Base-by-base conservation (phyloP, 768 basidiomycete genomes). In the Clitopilus passeckerianus region DNA sequence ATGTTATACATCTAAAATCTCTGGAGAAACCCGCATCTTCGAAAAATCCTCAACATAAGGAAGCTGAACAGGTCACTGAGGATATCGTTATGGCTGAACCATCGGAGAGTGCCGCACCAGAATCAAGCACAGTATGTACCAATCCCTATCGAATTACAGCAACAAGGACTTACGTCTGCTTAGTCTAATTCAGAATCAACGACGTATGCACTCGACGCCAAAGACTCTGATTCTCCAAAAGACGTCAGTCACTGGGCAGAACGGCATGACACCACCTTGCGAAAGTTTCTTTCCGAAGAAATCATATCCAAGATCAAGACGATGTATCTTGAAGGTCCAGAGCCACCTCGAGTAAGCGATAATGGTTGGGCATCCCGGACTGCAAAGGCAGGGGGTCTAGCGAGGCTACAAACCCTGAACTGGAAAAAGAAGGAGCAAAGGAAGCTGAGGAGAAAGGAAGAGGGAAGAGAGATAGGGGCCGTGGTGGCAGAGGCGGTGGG, bases 321-420 rank as follows among this genome's bases (percentile, higher is more conserved):
- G 41, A 84, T 97, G 71, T 90, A 81, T 61, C 75, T 93, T 18
- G 89, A 96, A 73, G 95, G 95, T 0, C 85, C 86, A 5, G 86
- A 89, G 60, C 87, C 90, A 34, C 90, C 91, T 0, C 78, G 86
- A 60, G 77, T 83, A 43, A 86, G 85, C 61, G 91, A 95, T 72
- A 75, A 71, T 58, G 93, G 93, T 9, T 95, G 91, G 91, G 84
- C 73, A 23, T 77, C 79, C 37, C 81, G 84, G 57, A 68, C 71
- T 30, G 59, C 74, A 1, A 79, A 33, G 60, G 58, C 35, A 57
- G 57, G 30, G 53, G 54, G 8, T 55, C 54, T 33, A 16, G 33
- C 30, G 54, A 55, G 14, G 35, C 27, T 33, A 23, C 12, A 24
- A 55, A 55, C 16, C 33, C 54, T 16, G 35, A 55, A 18, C 22